Percentiles rank a stretch among this genome's conserved stretches.
Conservation (phyloP, 306 rosid genomes). For the Myrica gale region DNA sequence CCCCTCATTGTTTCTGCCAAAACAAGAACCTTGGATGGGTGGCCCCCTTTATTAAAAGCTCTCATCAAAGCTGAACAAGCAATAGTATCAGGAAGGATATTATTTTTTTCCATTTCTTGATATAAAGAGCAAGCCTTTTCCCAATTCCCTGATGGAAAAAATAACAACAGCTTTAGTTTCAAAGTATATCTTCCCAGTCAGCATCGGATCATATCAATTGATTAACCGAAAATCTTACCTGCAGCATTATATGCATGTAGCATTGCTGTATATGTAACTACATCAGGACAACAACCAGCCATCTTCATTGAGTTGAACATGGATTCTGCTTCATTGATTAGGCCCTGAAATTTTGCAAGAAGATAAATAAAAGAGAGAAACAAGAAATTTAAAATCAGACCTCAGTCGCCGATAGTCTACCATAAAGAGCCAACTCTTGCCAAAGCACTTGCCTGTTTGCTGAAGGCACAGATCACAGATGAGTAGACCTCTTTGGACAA, state of each 20-base stretch:
- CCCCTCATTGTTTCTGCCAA: constrained; percentile 77
- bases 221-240: constrained; percentile 44
- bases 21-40: constrained; percentile 66
- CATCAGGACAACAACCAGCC: constrained; percentile 68
- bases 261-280: constrained; percentile 79
- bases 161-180: constrained; percentile 23
- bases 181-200: constrained; percentile 7
- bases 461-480: constrained; percentile 70
- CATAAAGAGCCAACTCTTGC: constrained; percentile 19
- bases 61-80: constrained; percentile 85
- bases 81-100: constrained; percentile 62
- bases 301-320: constrained; percentile 64
- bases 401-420: constrained; percentile 18
- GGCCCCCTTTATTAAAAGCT: constrained; percentile 84
- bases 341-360: constrained; percentile 53
- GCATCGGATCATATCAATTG: constrained; percentile 24
- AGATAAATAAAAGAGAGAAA: constrained; percentile 7
- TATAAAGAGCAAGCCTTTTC: constrained; percentile 64
- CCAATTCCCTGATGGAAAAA: constrained; percentile 63
- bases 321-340: constrained; percentile 67
- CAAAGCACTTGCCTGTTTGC: constrained; percentile 65
- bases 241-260: constrained; percentile 66
- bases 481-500: constrained; percentile 77
- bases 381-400: constrained; percentile 6
- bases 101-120: constrained; percentile 73